These are phyloP conservation scores for Amanita rimosa DNA, from an alignment of 768 basidiomycete species.

Conservation along the genomic window DNA sequence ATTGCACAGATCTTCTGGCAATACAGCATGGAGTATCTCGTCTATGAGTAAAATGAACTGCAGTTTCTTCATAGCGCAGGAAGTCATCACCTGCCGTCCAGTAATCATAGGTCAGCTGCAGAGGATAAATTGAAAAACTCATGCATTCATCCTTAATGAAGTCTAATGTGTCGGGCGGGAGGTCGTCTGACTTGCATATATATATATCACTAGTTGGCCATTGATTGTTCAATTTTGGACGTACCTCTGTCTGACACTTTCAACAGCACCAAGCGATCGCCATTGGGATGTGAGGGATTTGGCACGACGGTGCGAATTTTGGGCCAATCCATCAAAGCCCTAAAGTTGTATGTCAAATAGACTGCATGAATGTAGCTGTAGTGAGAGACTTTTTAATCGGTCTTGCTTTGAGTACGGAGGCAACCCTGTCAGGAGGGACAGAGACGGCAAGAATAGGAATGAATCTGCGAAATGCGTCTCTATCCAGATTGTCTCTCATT, in stretches of 20 bases:
- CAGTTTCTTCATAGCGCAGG: not conserved
- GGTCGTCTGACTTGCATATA: constrained; percentile 50
- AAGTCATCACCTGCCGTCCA: constrained; percentile 66
- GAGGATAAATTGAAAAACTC: constrained; percentile 42
- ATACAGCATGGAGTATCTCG: constrained; percentile 71
- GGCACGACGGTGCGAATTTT: constrained; percentile 48
- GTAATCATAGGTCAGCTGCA: constrained; percentile 73
- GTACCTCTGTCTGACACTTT: constrained; percentile 50
- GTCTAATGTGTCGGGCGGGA: constrained; percentile 41
- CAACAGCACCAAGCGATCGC: constrained; percentile 55
- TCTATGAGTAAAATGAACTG: constrained; percentile 29
- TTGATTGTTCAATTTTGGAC: constrained; percentile 8
- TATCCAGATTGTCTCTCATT: constrained; percentile 43
- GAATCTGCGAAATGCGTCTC: constrained; percentile 48
- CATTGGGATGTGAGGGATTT: constrained; percentile 36
- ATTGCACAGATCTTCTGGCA: constrained; percentile 69
- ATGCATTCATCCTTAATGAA: constrained; percentile 46
- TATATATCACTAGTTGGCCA: constrained; percentile 10
- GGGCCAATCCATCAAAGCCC: constrained; percentile 58
- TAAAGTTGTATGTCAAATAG: constrained; percentile 14
- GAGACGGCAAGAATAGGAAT: constrained; percentile 60
- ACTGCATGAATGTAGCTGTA: not conserved
- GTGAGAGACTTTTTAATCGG: constrained; percentile 42
- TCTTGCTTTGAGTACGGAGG: constrained; percentile 42
- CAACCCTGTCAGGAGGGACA: constrained; percentile 45